Evolutionary conservation across 345 rosid genomes (phyloP), one percentile per base, ranked within the genome.

Genomic region (Dimocarpus longan): DNA sequence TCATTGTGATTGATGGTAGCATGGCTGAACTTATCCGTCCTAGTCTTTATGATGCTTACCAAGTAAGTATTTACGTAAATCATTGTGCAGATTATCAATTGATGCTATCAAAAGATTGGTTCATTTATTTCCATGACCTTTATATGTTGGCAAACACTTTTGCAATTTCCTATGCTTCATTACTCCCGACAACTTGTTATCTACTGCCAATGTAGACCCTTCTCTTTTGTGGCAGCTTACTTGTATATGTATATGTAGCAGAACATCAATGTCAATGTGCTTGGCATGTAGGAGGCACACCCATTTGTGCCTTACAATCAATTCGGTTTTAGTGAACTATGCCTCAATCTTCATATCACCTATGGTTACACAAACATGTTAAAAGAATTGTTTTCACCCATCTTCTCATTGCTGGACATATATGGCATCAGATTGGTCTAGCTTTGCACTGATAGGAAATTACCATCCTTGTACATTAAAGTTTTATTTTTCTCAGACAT

Each of bases 1-100:
- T 97, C 76, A 80, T 97, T 37, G 98, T 97, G 69, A 91, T 94
- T 62, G 98, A 97, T 86, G 98, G 99, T 66, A 97, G 99, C 88
- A 96, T 94, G 98, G 94, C 98, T 66, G 98, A 97, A 80, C 97
- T 94, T 42, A 97, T 97, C 82, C 98, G 98, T 66, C 99, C 98
- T 8, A 96, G 98, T 88, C 98, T 96, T 39, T 96, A 96, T 76
- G 98, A 82, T 81, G 98, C 99, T 44, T 96, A 96, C 82, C 98
- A 96, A 85, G 99, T 96, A 81, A 85, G 85, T 78, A 19, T 12
- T n/a, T 3, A 6, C 19, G 32, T 48, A 73, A 50, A 81, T 37
- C 19, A 76, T 37, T 5, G 50, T 68, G 80, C 73, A 56, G 70
- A 75, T 76, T 73, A 5, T 62, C 28, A 9, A 28, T 46, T 32